Percentiles rank a stretch among this genome's conserved stretches.
phyloP scores from a whole-genome alignment of 352 stramenopile species.

The Lagenidium sp. region DNA sequence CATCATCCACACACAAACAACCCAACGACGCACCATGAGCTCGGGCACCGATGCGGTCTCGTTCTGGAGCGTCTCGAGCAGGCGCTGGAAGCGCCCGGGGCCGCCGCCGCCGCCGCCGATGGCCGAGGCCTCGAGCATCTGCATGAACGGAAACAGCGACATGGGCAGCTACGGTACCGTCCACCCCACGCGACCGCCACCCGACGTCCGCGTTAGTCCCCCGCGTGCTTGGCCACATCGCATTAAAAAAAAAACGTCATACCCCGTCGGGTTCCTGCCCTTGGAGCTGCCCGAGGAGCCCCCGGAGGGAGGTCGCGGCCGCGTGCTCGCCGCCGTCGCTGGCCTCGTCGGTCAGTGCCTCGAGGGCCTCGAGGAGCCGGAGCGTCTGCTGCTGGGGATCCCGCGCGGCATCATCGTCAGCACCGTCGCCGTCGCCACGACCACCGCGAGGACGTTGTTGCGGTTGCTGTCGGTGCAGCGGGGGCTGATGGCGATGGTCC shows the following conservation, averaged over 20 bases:
- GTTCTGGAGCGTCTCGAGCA: constrained; percentile 26
- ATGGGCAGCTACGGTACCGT: constrained; percentile 18
- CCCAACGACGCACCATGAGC: constrained; percentile 26
- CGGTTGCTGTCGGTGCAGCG: neutral
- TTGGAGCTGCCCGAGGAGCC: constrained; percentile 16
- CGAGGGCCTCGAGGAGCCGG: constrained; percentile 43
- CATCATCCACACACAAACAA: neutral
- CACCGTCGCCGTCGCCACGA: too few species aligned
- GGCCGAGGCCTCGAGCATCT: constrained; percentile 24
- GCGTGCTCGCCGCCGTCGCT: constrained; percentile 2
- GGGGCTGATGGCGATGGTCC: too few species aligned
- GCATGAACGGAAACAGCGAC: constrained; percentile 42
- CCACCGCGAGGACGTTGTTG: neutral
- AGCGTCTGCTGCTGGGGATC: constrained; percentile 6
- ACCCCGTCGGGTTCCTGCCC: constrained; percentile 3
- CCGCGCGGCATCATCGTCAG: too few species aligned
- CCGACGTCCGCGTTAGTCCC: neutral
- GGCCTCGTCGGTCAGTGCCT: constrained; percentile 34
- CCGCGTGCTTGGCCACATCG: neutral
- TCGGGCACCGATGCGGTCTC: constrained; percentile 21
- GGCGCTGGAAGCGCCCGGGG: constrained; percentile 26
- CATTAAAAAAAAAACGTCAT: neutral
- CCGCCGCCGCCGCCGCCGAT: neutral
- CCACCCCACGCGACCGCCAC: neutral
- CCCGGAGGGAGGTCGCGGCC: constrained; percentile 33